Evolutionary conservation across 805 yeast genomes (phyloP).

Genomic region (Komagataella mondaviorum): DNA sequence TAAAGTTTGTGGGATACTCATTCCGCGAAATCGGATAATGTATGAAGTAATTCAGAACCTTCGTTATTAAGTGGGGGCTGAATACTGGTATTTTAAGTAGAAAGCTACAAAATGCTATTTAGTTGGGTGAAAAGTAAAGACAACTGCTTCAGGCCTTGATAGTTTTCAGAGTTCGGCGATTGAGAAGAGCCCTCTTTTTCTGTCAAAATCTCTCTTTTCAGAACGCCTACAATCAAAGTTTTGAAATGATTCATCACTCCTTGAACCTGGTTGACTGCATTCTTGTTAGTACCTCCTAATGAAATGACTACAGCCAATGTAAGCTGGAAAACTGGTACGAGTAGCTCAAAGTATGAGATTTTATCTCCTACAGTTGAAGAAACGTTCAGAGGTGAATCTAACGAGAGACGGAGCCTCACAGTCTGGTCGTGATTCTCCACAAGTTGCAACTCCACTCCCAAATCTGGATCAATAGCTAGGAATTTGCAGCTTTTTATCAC

Average conservation of each 20-base stretch:
- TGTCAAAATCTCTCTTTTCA: conserved; percentile 16
- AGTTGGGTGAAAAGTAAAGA: conserved; percentile 15
- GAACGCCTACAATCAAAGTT: conserved; percentile 39
- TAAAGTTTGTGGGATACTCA: background rate
- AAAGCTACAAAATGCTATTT: conserved; percentile 9
- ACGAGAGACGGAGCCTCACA: conserved; percentile 30
- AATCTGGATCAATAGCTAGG: conserved; percentile 61
- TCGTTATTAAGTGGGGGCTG: background rate
- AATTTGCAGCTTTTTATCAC: conserved; percentile 43
- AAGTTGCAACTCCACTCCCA: conserved; percentile 46
- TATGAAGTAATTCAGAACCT: background rate
- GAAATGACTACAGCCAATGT: conserved; percentile 54
- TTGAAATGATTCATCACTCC: conserved; percentile 37
- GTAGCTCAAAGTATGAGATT: conserved; percentile 50
- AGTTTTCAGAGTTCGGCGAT: conserved; percentile 5
- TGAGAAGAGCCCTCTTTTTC: conserved; percentile 6
- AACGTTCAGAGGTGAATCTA: conserved; percentile 37
- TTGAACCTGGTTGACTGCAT: conserved; percentile 39
- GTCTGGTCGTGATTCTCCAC: conserved; percentile 17
- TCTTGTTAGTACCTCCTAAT: conserved; percentile 63
- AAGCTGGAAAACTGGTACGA: conserved; percentile 65
- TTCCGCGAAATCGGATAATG: background rate
- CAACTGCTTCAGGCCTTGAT: conserved; percentile 8
- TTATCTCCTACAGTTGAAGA: conserved; percentile 1
- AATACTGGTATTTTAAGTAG: too few relatives aligned